Conservation (phyloP, 495 filamentous ascomycete genomes). For the Aspergillus mulundensis region DNA sequence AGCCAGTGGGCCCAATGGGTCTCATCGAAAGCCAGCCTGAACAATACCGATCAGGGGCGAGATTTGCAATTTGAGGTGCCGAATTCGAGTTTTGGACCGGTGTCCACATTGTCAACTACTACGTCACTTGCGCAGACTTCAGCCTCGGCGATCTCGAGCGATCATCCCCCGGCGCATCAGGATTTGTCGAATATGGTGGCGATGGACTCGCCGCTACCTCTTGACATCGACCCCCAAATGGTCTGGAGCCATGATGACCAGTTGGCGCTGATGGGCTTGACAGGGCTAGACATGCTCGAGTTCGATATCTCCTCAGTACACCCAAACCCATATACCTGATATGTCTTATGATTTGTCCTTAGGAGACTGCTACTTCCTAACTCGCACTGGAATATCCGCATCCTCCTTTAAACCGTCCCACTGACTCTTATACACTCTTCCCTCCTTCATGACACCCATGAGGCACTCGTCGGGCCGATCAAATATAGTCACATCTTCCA, state of each 20-base stretch:
- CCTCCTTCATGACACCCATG: slow-evolving; percentile 49
- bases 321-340: background rate
- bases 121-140: no score
- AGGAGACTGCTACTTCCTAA: background rate
- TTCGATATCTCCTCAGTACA: background rate
- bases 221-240: background rate
- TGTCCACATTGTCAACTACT: no score
- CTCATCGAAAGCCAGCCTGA: background rate
- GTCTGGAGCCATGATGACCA: slow-evolving; percentile 14
- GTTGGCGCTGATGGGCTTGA: slow-evolving; percentile 23
- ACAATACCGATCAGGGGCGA: background rate
- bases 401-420: background rate
- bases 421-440: slow-evolving; percentile 26
- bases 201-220: background rate
- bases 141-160: background rate
- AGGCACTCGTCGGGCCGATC: slow-evolving; percentile 38
- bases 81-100: no score
- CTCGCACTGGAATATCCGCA: background rate
- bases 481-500: slow-evolving; percentile 50
- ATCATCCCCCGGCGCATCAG: no score
- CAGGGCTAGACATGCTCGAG: slow-evolving; percentile 22
- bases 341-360: background rate
- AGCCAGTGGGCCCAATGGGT: background rate
- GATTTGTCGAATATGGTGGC: no score
- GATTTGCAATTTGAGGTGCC: background rate